Percentiles rank a stretch among this genome's conserved stretches.
phyloP scores from a whole-genome alignment of 1,284 basidiomycete species.

The Xerocomus minutiporus region DNA sequence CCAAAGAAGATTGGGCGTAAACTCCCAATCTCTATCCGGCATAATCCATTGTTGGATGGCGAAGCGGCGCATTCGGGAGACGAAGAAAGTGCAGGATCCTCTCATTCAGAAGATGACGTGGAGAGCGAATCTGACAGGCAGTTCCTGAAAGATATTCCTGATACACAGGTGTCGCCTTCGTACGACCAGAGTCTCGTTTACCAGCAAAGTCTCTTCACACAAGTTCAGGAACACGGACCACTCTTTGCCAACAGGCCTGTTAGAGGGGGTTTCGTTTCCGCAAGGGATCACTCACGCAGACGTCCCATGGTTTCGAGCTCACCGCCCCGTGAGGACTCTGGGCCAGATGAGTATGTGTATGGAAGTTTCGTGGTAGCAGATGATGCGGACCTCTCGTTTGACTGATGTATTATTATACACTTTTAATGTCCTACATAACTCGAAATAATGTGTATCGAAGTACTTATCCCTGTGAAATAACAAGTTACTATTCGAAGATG shows the following conservation, averaged over 20 bases:
- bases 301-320: constrained; percentile 51
- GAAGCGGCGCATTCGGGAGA: constrained; percentile 78
- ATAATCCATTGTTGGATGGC: constrained; percentile 55
- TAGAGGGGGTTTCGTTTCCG: constrained; percentile 36
- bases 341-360: constrained; percentile 59
- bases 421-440: background rate
- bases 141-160: constrained; percentile 61
- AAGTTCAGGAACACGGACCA: constrained; percentile 51
- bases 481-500: no score
- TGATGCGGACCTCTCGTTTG: constrained; percentile 49
- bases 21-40: constrained; percentile 34
- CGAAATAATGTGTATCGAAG: background rate
- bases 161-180: constrained; percentile 70
- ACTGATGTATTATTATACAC: constrained; percentile 7
- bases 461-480: no score
- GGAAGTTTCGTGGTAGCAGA: constrained; percentile 78
- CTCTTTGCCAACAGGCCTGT: constrained; percentile 49
- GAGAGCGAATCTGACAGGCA: constrained; percentile 66
- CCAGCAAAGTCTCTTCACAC: constrained; percentile 65
- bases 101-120: constrained; percentile 51
- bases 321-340: constrained; percentile 45
- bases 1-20: constrained; percentile 36
- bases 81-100: constrained; percentile 62
- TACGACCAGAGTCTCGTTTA: constrained; percentile 72
- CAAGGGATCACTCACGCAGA: constrained; percentile 24